Percentiles rank a stretch among this genome's conserved stretches.
Conservation (phyloP, 2,329 filamentous ascomycete species). For the Arthrobotrys megalospora region DNA sequence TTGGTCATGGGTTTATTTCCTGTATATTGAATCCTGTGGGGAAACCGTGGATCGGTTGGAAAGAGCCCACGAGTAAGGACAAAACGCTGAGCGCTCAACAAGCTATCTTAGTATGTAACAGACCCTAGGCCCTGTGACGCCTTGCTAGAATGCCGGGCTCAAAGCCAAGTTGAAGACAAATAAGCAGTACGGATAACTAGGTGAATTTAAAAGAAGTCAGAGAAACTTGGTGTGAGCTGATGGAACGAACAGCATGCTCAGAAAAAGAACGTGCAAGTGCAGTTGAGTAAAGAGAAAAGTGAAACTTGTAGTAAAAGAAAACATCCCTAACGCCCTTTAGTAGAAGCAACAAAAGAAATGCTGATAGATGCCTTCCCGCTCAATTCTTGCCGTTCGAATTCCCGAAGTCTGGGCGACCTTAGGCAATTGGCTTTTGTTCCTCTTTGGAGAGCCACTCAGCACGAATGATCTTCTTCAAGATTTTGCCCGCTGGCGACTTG, state of each 20-base stretch:
- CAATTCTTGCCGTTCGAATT: background rate
- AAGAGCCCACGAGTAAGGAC: background rate
- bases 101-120: background rate
- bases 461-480: constrained; percentile 65
- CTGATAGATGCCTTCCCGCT: background rate
- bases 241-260: background rate
- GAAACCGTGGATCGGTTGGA: background rate
- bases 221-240: too few relatives aligned
- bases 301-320: background rate
- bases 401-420: background rate
- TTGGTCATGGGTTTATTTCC: background rate
- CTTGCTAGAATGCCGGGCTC: too few relatives aligned
- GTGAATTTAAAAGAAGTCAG: too few relatives aligned
- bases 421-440: constrained; percentile 27
- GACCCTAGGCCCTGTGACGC: background rate
- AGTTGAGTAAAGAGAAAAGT: background rate
- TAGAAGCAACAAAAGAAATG: background rate
- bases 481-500: constrained; percentile 71
- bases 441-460: constrained; percentile 47
- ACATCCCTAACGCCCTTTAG: background rate
- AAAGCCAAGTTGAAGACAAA: too few relatives aligned
- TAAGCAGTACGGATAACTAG: too few relatives aligned
- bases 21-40: background rate
- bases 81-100: background rate
- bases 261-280: background rate